phyloP scores from a whole-genome alignment of 306 rosid genomes.

The Citrullus amarus region DNA sequence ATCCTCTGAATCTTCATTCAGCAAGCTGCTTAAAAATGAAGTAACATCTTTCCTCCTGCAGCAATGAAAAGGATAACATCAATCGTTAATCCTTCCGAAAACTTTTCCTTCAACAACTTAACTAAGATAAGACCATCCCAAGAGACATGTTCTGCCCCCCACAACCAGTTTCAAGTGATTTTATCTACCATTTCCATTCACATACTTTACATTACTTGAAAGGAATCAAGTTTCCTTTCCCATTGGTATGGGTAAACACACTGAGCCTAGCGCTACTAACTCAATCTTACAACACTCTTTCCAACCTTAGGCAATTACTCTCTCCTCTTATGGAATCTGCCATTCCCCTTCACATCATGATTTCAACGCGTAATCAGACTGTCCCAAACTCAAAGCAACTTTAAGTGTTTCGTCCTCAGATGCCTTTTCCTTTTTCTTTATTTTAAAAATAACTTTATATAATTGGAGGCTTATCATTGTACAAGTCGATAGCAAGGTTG shows the following conservation, averaged over 20 bases:
- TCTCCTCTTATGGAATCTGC: not conserved
- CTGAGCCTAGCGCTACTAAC: not conserved
- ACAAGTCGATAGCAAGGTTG: not conserved
- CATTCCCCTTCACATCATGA: not conserved
- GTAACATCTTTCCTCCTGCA: constrained; percentile 55
- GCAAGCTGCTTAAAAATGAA: constrained; percentile 38
- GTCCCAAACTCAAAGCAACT: not conserved
- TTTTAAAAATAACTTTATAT: not conserved
- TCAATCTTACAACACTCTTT: not conserved
- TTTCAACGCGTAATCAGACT: not conserved
- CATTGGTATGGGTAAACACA: not conserved
- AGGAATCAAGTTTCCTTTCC: not conserved
- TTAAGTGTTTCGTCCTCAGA: not conserved
- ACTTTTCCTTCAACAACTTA: not conserved
- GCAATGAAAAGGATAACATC: not conserved
- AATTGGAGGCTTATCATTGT: not conserved
- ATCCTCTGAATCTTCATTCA: constrained; percentile 27
- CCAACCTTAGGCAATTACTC: not conserved
- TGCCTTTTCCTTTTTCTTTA: not conserved
- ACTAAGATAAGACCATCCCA: not conserved
- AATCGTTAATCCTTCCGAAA: not conserved
- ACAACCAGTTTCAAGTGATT: not conserved
- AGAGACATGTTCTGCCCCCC: not conserved
- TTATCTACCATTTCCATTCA: not conserved
- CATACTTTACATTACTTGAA: not conserved